Evolutionary conservation across 805 yeast species (phyloP), one percentile per base, ranked within the genome.

Genomic region (Kregervanrija fluxuum): DNA sequence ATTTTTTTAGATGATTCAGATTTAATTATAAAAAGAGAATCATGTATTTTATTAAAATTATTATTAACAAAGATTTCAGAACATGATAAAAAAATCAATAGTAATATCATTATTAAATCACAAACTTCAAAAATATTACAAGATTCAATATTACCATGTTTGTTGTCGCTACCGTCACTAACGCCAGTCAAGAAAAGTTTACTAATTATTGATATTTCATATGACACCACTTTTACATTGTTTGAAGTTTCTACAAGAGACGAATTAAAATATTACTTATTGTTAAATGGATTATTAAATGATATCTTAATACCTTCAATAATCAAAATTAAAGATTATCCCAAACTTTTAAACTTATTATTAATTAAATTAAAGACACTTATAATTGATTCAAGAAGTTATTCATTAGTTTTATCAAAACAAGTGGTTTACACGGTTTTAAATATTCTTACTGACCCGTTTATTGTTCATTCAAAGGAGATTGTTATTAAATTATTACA

Each of bases 1-100:
- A 44, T 50, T 28, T 59, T 54, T 28, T 43, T 63, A 30, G 67
- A 63, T 42, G 63, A 61, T 17, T 36, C 64, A 3, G 60, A 62
- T 22, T 40, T 48, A 3, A 30, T 57, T 14, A 51, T 62, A 12
- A 57, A 59, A 39, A 34, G 51, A 6, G 54, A 49, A 15, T 61
- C 60, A 1, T 50, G 56, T 33, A n/a, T 41, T 3, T 35, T 38
- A 5, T 33, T 48, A 8, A 14, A 34, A 11, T 22, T 22, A 22
- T 22, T 22, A 22, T 22, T 22, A 6, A 22, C 28, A 22, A 52
- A 49, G 46, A 36, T 49, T 11, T 12, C 38, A 3, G 31, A 34
- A 5, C 30, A 6, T n/a, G 14, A 15, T 3, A 35, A 28, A 15
- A 14, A 16, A 13, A 3, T 14, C 3, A 3, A 16, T 4, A 39